Conservation (phyloP, 2,329 filamentous ascomycete species). For the Penicillium sclerotigenum region DNA sequence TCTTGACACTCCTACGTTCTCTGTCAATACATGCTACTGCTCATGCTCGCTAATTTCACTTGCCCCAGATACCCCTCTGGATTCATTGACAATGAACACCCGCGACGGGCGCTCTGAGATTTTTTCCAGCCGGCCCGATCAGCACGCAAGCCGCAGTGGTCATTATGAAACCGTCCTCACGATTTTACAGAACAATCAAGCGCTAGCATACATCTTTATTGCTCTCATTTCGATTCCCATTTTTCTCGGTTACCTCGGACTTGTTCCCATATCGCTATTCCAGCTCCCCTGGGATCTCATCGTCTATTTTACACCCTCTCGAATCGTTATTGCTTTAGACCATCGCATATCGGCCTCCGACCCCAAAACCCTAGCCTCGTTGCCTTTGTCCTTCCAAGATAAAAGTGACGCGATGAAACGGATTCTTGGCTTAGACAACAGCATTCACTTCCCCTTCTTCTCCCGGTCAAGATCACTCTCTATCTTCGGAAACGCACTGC, state of each 20-base stretch:
- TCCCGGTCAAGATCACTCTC: conserved; percentile 56
- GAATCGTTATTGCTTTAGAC: conserved; percentile 48
- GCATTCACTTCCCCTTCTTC: conserved; percentile 58
- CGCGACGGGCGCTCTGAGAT: conserved; percentile 31
- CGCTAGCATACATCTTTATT: conserved; percentile 30
- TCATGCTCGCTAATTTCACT: conserved; percentile 19
- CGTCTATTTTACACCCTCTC: conserved; percentile 40
- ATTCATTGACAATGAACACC: conserved; percentile 36
- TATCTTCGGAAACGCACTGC: conserved; percentile 48
- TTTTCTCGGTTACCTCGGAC: conserved; percentile 31
- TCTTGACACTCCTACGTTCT: not conserved
- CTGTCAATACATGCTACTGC: not conserved
- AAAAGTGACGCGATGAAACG: conserved; percentile 66
- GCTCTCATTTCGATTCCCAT: conserved; percentile 30
- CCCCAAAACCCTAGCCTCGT: conserved; percentile 42
- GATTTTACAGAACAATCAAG: conserved; percentile 27
- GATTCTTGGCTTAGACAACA: conserved; percentile 59
- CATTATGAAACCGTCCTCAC: conserved; percentile 35
- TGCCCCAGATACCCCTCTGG: conserved; percentile 20
- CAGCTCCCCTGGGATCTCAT: conserved; percentile 39
- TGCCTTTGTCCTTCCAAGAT: conserved; percentile 38
- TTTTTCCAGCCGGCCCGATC: conserved; percentile 30
- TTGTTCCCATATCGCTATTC: conserved; percentile 30
- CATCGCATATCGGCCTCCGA: conserved; percentile 45
- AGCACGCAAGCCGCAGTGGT: conserved; percentile 22